Evolutionary conservation across 2,329 filamentous ascomycete species (phyloP).

Genomic region (Neurospora sp.): DNA sequence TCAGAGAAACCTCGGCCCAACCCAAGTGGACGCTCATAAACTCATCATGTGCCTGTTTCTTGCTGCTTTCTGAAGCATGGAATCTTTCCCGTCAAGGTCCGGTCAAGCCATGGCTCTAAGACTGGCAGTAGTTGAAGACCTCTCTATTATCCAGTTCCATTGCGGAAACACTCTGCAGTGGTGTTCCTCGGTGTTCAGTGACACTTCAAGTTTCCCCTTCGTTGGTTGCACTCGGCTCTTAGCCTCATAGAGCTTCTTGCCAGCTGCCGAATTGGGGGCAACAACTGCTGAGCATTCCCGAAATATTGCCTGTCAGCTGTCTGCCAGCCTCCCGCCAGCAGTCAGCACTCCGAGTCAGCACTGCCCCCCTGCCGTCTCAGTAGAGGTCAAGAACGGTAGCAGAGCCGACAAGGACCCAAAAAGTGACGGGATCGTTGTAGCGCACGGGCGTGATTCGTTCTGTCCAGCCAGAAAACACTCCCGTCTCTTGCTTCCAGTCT

Average conservation of each 20-base stretch:
- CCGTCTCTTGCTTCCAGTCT: not conserved
- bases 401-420: not conserved
- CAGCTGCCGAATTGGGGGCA: not conserved
- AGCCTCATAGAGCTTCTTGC: not conserved
- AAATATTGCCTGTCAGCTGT: not conserved
- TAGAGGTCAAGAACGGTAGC: not conserved
- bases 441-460: not conserved
- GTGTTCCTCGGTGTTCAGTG: not conserved
- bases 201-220: no score
- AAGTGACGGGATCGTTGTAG: not conserved
- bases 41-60: not conserved
- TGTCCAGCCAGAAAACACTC: not conserved
- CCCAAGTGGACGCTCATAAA: not conserved
- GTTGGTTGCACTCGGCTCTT: not conserved
- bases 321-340: not conserved
- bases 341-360: not conserved
- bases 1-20: not conserved
- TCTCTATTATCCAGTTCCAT: no score
- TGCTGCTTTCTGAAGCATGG: not conserved
- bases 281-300: not conserved
- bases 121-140: no score
- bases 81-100: not conserved
- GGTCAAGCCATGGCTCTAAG: no score
- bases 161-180: not conserved
- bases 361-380: not conserved